phyloP scores from a whole-genome alignment of 1,284 basidiomycete genomes.

The Ceratobasidium theobromae region DNA sequence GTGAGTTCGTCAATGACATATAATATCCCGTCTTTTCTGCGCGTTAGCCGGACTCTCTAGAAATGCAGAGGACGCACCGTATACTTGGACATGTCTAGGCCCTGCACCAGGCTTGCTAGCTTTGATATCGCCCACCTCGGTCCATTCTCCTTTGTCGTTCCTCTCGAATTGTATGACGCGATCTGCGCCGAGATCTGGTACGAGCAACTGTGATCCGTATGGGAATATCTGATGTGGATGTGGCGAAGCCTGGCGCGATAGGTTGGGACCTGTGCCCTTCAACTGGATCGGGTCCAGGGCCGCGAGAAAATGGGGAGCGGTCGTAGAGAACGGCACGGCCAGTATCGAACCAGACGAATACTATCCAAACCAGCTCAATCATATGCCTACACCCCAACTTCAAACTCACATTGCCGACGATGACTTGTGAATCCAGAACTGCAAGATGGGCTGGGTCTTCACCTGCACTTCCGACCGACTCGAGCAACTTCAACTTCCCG shows the following conservation, averaged over 20 bases:
- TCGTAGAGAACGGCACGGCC: slow-evolving; percentile 52
- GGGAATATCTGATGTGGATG: slow-evolving; percentile 67
- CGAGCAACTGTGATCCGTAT: slow-evolving; percentile 55
- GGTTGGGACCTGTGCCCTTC: slow-evolving; percentile 58
- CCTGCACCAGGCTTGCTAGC: slow-evolving; percentile 54
- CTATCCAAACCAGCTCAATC: slow-evolving; percentile 43
- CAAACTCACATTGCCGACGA: slow-evolving; percentile 65
- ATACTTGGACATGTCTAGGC: slow-evolving; percentile 63
- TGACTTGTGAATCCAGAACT: slow-evolving; percentile 53
- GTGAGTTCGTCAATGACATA: slow-evolving; percentile 68
- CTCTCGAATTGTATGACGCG: slow-evolving; percentile 58
- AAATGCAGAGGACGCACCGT: slow-evolving; percentile 50
- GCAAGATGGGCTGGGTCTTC: slow-evolving; percentile 60
- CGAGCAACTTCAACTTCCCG: slow-evolving; percentile 45
- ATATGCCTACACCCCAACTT: neutral
- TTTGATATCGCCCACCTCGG: slow-evolving; percentile 52
- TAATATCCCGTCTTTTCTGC: slow-evolving; percentile 41
- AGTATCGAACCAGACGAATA: slow-evolving; percentile 61
- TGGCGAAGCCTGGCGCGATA: slow-evolving; percentile 59
- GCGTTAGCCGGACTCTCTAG: neutral
- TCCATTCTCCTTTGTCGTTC: slow-evolving; percentile 46
- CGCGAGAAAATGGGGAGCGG: slow-evolving; percentile 47
- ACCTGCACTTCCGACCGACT: slow-evolving; percentile 55
- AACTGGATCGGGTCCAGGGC: slow-evolving; percentile 44
- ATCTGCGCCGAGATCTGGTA: slow-evolving; percentile 72